Evolutionary conservation across 1,284 basidiomycete species (phyloP).

Genomic region (Acaromyces ingoldii): DNA sequence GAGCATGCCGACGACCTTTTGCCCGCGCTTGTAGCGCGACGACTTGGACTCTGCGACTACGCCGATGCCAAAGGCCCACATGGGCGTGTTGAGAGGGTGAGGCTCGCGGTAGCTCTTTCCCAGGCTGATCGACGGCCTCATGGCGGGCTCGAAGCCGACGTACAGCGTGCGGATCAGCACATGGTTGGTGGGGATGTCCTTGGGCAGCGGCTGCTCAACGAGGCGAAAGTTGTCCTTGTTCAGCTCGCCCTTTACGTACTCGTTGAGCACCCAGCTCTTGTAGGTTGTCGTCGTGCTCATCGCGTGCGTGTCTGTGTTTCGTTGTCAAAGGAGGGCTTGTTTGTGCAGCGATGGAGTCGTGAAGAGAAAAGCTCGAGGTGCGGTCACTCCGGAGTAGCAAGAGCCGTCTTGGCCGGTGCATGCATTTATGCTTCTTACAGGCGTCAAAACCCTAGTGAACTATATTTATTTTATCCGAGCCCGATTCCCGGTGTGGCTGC

Average conservation of each 20-base stretch:
- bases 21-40: neutral
- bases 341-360: no score
- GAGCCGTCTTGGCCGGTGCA: no score
- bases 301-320: no score
- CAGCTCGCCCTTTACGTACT: neutral
- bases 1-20: neutral
- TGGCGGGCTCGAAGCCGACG: conserved; percentile 5
- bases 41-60: neutral
- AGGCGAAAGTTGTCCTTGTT: neutral
- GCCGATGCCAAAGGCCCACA: conserved; percentile 11
- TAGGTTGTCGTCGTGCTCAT: neutral
- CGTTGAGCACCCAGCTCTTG: conserved; percentile 1
- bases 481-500: no score
- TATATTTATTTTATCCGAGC: no score
- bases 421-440: no score
- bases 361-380: no score
- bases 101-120: conserved; percentile 4
- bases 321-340: no score
- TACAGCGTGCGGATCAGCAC: neutral
- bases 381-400: no score
- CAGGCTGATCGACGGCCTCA: neutral
- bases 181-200: neutral
- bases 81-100: neutral
- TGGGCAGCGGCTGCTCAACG: neutral
- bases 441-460: no score